Conservation (phyloP, 768 basidiomycete species). For the Russula sp. region DNA sequence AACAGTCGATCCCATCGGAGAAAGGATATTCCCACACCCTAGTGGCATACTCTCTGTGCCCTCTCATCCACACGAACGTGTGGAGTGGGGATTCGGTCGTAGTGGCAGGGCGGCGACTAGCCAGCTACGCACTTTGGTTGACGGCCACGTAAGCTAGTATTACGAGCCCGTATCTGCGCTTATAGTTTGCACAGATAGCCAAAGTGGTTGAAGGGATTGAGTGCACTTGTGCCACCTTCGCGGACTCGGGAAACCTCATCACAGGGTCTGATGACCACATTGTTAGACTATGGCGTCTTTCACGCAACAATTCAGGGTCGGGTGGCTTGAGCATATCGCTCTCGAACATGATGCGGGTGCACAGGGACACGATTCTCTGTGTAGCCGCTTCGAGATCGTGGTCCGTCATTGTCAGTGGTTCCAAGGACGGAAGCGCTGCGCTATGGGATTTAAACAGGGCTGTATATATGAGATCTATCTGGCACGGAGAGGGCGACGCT, state of each 20-base stretch:
- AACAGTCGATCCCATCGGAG: constrained; percentile 54
- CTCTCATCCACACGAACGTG: constrained; percentile 58
- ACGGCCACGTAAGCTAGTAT: constrained; percentile 50
- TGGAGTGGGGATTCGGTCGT: constrained; percentile 60
- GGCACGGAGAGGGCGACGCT: constrained; percentile 48
- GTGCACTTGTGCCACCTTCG: constrained; percentile 74
- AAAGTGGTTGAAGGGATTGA: constrained; percentile 75
- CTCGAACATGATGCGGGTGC: constrained; percentile 77
- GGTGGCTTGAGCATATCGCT: constrained; percentile 38
- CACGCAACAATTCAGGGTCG: constrained; percentile 32
- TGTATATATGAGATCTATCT: constrained; percentile 75
- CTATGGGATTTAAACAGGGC: constrained; percentile 89
- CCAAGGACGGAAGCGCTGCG: constrained; percentile 80
- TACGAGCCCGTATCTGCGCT: constrained; percentile 1
- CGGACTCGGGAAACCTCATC: constrained; percentile 67
- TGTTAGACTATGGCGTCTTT: constrained; percentile 78
- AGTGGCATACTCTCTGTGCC: constrained; percentile 58
- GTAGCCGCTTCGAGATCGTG: constrained; percentile 75
- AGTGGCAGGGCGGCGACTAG: constrained; percentile 40
- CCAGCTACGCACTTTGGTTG: constrained; percentile 60
- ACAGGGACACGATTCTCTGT: constrained; percentile 63
- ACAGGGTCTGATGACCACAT: constrained; percentile 80
- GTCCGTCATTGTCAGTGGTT: constrained; percentile 81
- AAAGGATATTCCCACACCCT: constrained; percentile 60
- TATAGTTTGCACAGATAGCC: constrained; percentile 48